A percentile compares a stretch with the other conserved stretches of the same genome.
Conservation (phyloP, 2,329 filamentous ascomycete species). For the Raffaelea deltoideospora region DNA sequence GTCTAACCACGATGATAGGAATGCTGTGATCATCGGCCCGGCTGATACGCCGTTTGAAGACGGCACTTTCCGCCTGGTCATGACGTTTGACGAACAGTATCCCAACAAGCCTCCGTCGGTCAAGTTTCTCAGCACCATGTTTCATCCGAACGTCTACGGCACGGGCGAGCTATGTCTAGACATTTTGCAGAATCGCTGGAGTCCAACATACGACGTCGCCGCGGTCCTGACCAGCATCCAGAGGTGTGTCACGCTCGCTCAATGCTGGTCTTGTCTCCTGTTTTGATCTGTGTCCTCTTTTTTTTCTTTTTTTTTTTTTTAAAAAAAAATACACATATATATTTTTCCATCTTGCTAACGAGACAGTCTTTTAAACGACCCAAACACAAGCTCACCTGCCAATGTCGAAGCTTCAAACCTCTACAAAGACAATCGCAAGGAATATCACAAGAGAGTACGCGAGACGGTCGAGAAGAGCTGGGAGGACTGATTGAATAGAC, state of each 20-base stretch:
- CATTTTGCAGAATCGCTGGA: slow-evolving; percentile 96
- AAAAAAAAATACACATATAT: neutral
- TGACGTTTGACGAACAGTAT: slow-evolving; percentile 99
- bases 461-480: slow-evolving; percentile 99
- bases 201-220: slow-evolving; percentile 94
- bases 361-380: slow-evolving; percentile 82
- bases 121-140: slow-evolving; percentile 99
- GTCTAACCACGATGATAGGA: slow-evolving; percentile 43
- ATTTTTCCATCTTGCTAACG: slow-evolving; percentile 13
- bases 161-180: slow-evolving; percentile 93
- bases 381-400: slow-evolving; percentile 93
- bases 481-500: slow-evolving; percentile 74
- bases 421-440: slow-evolving; percentile 95
- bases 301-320: no score
- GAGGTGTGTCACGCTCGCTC: no score
- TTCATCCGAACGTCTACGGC: slow-evolving; percentile 96
- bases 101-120: slow-evolving; percentile 96
- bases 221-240: slow-evolving; percentile 96
- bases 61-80: slow-evolving; percentile 90
- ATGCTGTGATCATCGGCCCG: slow-evolving; percentile 93
- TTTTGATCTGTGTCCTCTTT: no score
- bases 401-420: slow-evolving; percentile 97
- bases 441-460: slow-evolving; percentile 87
- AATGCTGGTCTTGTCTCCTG: no score
- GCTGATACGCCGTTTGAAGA: slow-evolving; percentile 97